Percentiles rank a stretch among this genome's conserved stretches.
Conservation (phyloP, 192 early-diverging fungal genomes). For the Ambispora gerdemannii region DNA sequence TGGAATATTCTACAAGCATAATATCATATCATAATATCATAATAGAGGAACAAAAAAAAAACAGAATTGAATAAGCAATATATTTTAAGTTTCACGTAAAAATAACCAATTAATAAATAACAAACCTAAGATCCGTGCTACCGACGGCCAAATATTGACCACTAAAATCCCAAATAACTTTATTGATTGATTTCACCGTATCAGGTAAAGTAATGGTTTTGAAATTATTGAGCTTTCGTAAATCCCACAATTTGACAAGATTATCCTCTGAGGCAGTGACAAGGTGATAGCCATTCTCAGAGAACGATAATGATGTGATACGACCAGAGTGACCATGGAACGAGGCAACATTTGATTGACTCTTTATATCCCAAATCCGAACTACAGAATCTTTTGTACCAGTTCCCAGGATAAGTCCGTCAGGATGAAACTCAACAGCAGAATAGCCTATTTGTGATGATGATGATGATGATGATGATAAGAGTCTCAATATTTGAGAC, state of each 20-base stretch:
- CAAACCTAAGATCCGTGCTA: constrained; percentile 52
- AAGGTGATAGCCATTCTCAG: constrained; percentile 93
- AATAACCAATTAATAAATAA: background rate
- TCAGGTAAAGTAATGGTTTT: constrained; percentile 64
- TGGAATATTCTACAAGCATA: constrained; percentile 62
- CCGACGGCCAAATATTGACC: constrained; percentile 83
- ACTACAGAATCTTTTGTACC: constrained; percentile 69
- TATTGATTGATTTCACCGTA: constrained; percentile 49
- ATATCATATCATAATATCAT: no score
- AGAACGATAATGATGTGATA: constrained; percentile 76
- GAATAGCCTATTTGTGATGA: constrained; percentile 57
- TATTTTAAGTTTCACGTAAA: background rate
- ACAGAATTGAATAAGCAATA: constrained; percentile 9
- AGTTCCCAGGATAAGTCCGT: constrained; percentile 83
- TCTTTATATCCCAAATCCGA: constrained; percentile 82
- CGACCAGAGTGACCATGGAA: constrained; percentile 63
- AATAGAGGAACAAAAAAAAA: background rate
- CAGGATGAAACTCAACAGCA: constrained; percentile 80
- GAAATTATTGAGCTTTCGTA: constrained; percentile 77
- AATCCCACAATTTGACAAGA: constrained; percentile 89
- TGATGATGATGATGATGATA: no score
- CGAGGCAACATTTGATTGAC: constrained; percentile 58
- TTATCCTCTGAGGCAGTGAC: constrained; percentile 69
- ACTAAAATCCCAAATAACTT: constrained; percentile 76
- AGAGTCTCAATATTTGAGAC: no score